A percentile compares a stretch with the other conserved stretches of the same genome.
Conservation (phyloP, 345 rosid genomes). For the Lepidium africanum region DNA sequence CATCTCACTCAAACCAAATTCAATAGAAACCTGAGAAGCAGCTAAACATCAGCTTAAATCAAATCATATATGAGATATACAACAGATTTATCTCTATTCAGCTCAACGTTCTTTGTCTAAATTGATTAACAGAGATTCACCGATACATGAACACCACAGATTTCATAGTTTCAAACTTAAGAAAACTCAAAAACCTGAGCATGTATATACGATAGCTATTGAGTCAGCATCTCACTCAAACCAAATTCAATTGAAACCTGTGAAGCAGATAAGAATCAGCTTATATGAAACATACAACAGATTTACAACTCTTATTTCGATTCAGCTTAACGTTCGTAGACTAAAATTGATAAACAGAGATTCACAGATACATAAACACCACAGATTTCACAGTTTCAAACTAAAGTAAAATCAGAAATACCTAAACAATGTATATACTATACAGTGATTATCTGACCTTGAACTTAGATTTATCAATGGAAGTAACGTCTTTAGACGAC, state of each 20-base stretch:
- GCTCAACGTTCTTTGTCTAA: neutral
- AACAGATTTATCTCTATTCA: neutral
- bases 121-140: neutral
- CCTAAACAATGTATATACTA: neutral
- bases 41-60: no score
- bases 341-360: neutral
- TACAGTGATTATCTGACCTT: slow-evolving; percentile 40
- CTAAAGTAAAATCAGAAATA: no score
- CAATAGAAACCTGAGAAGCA: slow-evolving; percentile 52
- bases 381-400: neutral
- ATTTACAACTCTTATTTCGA: neutral
- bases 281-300: neutral
- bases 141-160: neutral
- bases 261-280: neutral
- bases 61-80: neutral
- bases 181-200: no score
- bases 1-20: slow-evolving; percentile 72
- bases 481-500: slow-evolving; percentile 22
- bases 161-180: neutral
- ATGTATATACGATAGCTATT: slow-evolving; percentile 23
- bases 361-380: neutral
- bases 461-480: slow-evolving; percentile 42
- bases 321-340: neutral
- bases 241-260: slow-evolving; percentile 75
- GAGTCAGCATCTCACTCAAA: slow-evolving; percentile 59